These are phyloP conservation scores for Vanrija pseudolonga DNA, from an alignment of 1,284 basidiomycete species.

Conservation along the genomic window DNA sequence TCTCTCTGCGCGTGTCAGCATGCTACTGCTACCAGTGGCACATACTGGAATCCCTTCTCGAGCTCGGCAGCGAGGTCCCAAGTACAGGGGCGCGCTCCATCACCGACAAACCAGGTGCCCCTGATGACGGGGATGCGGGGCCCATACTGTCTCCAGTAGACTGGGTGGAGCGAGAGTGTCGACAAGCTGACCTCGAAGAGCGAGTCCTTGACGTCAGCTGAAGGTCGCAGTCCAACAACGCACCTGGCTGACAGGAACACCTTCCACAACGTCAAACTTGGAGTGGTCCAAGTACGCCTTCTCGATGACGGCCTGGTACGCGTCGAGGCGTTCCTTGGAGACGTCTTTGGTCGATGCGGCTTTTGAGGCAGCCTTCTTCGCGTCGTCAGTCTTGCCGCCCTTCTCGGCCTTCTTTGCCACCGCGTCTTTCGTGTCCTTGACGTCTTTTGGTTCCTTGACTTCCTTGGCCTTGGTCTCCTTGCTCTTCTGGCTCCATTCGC, in stretches of 20 bases:
- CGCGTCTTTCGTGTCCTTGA: conserved; percentile 6
- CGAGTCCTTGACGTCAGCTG: conserved; percentile 38
- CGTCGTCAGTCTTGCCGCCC: background rate
- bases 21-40: background rate
- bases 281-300: conserved; percentile 29
- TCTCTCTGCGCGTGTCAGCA: conserved; percentile 26
- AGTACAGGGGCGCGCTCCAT: conserved; percentile 51
- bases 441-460: conserved; percentile 12
- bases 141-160: conserved; percentile 55
- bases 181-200: conserved; percentile 48
- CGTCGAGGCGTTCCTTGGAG: background rate
- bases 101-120: conserved; percentile 54
- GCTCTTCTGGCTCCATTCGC: conserved; percentile 22
- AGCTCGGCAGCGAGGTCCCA: conserved; percentile 54
- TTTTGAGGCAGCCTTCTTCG: too few relatives aligned
- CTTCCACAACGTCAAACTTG: conserved; percentile 38
- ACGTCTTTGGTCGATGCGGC: too few relatives aligned
- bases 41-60: conserved; percentile 52
- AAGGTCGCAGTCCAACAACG: conserved; percentile 7
- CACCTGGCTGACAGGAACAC: conserved; percentile 48
- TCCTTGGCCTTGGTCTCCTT: conserved; percentile 40
- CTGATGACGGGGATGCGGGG: conserved; percentile 52
- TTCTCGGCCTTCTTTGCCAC: conserved; percentile 1
- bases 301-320: conserved; percentile 33
- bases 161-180: conserved; percentile 50